phyloP scores from a whole-genome alignment of 2,329 filamentous ascomycete genomes.

The Raffaelea arxii region DNA sequence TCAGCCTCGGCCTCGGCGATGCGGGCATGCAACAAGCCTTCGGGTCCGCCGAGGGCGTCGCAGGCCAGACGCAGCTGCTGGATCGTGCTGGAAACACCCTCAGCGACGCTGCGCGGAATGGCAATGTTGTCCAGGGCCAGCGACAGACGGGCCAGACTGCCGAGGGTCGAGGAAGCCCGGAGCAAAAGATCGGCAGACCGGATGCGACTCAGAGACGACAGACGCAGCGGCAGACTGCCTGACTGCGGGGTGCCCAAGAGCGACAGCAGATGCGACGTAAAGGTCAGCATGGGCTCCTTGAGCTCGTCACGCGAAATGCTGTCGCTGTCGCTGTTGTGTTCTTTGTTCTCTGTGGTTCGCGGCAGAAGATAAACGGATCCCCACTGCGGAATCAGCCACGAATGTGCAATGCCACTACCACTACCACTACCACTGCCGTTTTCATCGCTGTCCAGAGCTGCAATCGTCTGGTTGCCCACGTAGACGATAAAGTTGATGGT shows the following conservation, averaged over 20 bases:
- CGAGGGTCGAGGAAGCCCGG: constrained; percentile 85
- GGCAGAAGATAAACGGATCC: constrained; percentile 58
- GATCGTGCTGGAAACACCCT: constrained; percentile 74
- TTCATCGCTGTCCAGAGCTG: constrained; percentile 15
- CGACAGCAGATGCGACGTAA: constrained; percentile 81
- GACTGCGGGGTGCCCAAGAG: constrained; percentile 76
- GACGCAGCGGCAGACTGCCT: constrained; percentile 73
- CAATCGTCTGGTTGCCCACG: constrained; percentile 68
- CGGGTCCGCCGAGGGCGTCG: constrained; percentile 51
- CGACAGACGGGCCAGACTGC: constrained; percentile 80
- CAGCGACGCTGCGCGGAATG: constrained; percentile 78
- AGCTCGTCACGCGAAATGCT: constrained; percentile 48
- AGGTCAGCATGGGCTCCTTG: constrained; percentile 74
- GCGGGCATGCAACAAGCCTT: constrained; percentile 70
- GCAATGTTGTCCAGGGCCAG: constrained; percentile 80
- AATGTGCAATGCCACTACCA: constrained; percentile 40
- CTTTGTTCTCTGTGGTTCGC: no score
- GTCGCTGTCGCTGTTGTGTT: no score
- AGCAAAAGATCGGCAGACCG: constrained; percentile 77
- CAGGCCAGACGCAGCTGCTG: constrained; percentile 70
- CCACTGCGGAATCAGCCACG: constrained; percentile 95
- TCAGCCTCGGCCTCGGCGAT: constrained; percentile 85
- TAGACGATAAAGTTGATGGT: constrained; percentile 96
- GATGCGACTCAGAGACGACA: constrained; percentile 78
- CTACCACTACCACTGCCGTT: constrained; percentile 15